Conservation (phyloP, 2,329 filamentous ascomycete genomes). For the Alternaria brassicicola region DNA sequence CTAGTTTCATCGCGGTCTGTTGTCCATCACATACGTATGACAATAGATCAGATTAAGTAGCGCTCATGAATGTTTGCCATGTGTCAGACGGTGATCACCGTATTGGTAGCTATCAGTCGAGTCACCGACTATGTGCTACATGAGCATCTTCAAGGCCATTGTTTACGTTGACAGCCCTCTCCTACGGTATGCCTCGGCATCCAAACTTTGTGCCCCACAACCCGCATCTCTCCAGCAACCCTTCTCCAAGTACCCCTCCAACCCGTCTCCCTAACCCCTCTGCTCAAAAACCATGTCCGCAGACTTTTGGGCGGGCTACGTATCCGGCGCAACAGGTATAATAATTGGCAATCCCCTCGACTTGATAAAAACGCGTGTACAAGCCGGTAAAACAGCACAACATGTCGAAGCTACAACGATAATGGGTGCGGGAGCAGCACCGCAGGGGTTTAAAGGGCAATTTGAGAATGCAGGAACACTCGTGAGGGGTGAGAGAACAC, state of each 20-base stretch:
- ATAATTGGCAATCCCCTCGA: conserved; percentile 88
- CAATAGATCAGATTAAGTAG: not conserved
- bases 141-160: not conserved
- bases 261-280: not conserved
- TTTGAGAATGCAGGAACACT: conserved; percentile 48
- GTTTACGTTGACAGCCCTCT: not conserved
- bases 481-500: conserved; percentile 40
- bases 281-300: conserved; percentile 67
- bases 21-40: not conserved
- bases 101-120: not conserved
- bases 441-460: conserved; percentile 35
- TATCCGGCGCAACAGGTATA: conserved; percentile 85
- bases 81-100: not conserved
- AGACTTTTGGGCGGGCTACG: conserved; percentile 93
- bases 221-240: conserved; percentile 1
- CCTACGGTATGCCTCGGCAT: not conserved
- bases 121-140: not conserved
- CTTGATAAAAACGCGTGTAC: conserved; percentile 78
- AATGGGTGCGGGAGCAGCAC: conserved; percentile 10
- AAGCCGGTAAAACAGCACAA: conserved; percentile 60
- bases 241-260: conserved; percentile 20
- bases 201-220: conserved; percentile 25
- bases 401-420: conserved; percentile 15
- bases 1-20: too few relatives aligned
- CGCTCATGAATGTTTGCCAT: not conserved